Conservation (phyloP, 1,284 basidiomycete species). For the Phylloporus sp. region DNA sequence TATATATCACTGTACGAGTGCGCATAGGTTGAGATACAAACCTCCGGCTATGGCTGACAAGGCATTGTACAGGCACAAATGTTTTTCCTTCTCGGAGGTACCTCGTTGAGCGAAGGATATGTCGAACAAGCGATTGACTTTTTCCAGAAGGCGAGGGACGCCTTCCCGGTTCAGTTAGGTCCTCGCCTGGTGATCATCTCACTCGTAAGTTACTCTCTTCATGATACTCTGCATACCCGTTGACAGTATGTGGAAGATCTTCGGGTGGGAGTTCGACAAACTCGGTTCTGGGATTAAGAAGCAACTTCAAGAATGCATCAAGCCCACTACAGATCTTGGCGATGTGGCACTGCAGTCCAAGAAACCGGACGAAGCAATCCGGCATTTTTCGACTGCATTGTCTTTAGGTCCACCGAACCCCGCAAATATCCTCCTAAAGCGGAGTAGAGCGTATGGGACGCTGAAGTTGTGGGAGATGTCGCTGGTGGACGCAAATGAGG, state of each 20-base stretch:
- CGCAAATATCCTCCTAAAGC: slow-evolving; percentile 4
- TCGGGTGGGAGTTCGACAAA: neutral
- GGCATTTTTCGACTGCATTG: slow-evolving; percentile 2
- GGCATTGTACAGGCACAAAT: neutral
- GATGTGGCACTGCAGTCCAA: neutral
- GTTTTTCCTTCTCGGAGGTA: neutral
- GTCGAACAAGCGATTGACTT: neutral
- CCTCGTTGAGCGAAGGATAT: neutral
- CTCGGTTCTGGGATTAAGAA: neutral
- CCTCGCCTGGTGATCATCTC: neutral
- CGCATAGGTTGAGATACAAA: neutral
- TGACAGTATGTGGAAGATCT: neutral
- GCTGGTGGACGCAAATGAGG: neutral
- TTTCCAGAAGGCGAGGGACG: neutral
- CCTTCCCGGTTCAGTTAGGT: neutral
- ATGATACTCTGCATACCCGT: neutral
- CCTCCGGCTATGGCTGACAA: neutral
- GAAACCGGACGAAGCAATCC: neutral
- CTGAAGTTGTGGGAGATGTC: neutral
- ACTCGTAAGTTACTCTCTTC: neutral
- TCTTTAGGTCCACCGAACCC: neutral
- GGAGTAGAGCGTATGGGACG: neutral
- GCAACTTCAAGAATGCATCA: neutral
- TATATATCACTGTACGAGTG: neutral
- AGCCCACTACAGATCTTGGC: neutral